These are phyloP conservation scores for Ceratobasidium sp. DNA, from an alignment of 1,284 basidiomycete species.

Conservation along the genomic window DNA sequence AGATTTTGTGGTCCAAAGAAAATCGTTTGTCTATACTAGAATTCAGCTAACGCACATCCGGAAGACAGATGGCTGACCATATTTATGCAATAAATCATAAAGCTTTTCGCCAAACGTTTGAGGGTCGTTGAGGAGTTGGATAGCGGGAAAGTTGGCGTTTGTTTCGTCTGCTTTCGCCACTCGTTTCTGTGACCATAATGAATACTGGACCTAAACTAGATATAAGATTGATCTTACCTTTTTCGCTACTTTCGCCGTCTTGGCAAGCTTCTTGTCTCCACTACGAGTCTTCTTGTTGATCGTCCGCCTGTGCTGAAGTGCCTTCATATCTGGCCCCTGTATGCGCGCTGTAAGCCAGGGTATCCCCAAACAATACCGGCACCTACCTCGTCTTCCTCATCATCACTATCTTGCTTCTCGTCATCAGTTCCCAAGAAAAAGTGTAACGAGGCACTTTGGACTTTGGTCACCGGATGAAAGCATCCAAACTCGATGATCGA, in stretches of 20 bases:
- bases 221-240: constrained; percentile 65
- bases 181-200: constrained; percentile 66
- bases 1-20: constrained; percentile 96
- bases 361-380: not conserved
- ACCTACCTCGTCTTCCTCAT: constrained; percentile 76
- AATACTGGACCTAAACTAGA: not conserved
- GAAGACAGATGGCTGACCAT: constrained; percentile 60
- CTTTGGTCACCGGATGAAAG: constrained; percentile 94
- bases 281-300: constrained; percentile 92
- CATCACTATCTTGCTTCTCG: constrained; percentile 73
- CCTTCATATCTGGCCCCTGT: constrained; percentile 76
- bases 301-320: constrained; percentile 84
- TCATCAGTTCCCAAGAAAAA: constrained; percentile 94
- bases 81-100: constrained; percentile 86
- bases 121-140: constrained; percentile 95
- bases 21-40: constrained; percentile 83
- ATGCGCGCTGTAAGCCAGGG: not conserved
- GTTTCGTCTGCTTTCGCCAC: constrained; percentile 65
- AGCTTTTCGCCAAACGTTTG: constrained; percentile 97
- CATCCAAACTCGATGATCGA: constrained; percentile 93
- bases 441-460: constrained; percentile 95
- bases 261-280: constrained; percentile 82
- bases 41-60: not conserved
- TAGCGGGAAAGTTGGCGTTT: constrained; percentile 88
- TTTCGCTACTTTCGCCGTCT: constrained; percentile 76